These are phyloP conservation scores for Botrytis byssoidea DNA, from an alignment of 2,329 filamentous ascomycete genomes.

Conservation along the genomic window DNA sequence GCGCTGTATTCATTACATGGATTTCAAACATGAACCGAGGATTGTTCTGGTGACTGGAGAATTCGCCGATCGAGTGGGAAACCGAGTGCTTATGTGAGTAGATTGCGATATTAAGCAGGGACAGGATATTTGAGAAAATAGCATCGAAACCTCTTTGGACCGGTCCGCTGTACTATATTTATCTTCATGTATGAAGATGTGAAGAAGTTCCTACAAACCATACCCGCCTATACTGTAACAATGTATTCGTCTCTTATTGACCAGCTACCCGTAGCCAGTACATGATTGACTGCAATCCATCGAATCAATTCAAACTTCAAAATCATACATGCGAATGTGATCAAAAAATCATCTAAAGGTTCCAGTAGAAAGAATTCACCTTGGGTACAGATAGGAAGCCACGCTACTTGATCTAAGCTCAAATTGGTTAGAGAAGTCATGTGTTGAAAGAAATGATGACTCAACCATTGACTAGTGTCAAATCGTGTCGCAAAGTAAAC, in stretches of 20 bases:
- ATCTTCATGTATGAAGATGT: not conserved
- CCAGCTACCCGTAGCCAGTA: not conserved
- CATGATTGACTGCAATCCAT: not conserved
- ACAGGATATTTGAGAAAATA: not conserved
- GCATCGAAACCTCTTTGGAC: not conserved
- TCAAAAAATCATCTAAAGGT: not conserved
- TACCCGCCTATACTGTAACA: not conserved
- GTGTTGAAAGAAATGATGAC: slow-evolving; percentile 4
- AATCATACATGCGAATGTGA: not conserved
- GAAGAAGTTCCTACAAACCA: not conserved
- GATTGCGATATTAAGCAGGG: not conserved
- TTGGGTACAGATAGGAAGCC: not conserved
- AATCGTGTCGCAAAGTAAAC: slow-evolving; percentile 9
- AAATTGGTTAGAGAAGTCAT: not conserved
- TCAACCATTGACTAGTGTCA: slow-evolving; percentile 6
- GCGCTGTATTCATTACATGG: not conserved
- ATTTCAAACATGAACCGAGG: not conserved
- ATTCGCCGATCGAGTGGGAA: not conserved
- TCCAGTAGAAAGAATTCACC: not conserved
- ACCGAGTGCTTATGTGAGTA: not conserved
- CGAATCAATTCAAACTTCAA: not conserved
- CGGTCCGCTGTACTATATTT: not conserved
- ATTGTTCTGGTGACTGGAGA: not conserved
- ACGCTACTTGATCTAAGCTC: not conserved
- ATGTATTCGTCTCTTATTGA: not conserved